Evolutionary conservation across 345 rosid genomes (phyloP).

Genomic region (Chamaenerion angustifolium): DNA sequence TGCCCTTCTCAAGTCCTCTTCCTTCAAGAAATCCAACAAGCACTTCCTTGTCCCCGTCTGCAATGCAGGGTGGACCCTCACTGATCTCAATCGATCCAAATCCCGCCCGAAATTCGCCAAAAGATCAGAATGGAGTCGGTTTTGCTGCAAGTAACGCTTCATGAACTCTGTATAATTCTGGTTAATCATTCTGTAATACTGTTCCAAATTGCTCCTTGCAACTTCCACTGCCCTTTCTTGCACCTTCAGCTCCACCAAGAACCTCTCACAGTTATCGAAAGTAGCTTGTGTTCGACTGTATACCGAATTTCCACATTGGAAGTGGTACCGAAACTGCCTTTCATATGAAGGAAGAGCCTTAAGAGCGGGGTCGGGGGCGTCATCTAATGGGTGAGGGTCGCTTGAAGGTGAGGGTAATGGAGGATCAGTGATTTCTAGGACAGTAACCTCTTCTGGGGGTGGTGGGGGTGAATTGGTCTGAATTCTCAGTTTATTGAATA

Average conservation of each 20-base stretch:
- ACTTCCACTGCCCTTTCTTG: conserved; percentile 86
- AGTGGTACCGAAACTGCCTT: conserved; percentile 76
- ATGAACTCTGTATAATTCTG: conserved; percentile 70
- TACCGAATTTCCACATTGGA: conserved; percentile 39
- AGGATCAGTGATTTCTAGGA: conserved; percentile 45
- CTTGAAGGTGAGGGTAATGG: conserved; percentile 26
- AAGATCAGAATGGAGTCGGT: conserved; percentile 61
- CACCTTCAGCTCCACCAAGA: conserved; percentile 73
- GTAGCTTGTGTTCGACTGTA: conserved; percentile 41
- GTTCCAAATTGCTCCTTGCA: conserved; percentile 70
- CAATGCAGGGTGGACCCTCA: conserved; percentile 61
- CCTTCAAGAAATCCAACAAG: conserved; percentile 80
- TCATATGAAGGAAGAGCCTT: conserved; percentile 90
- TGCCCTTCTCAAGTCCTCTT: conserved; percentile 61
- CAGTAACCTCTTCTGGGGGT: conserved; percentile 40
- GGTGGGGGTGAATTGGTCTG: conserved; percentile 53
- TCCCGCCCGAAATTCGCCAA: conserved; percentile 59
- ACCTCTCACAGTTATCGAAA: conserved; percentile 46
- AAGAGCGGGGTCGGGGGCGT: conserved; percentile 81
- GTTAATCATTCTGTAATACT: conserved; percentile 58
- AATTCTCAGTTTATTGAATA: conserved; percentile 67
- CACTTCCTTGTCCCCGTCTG: conserved; percentile 39
- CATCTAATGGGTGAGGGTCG: conserved; percentile 73
- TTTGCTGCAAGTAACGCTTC: conserved; percentile 73
- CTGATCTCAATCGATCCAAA: conserved; percentile 62